Base-by-base conservation (phyloP, 805 yeast species). In the Spencermartinsiella europaea region DNA sequence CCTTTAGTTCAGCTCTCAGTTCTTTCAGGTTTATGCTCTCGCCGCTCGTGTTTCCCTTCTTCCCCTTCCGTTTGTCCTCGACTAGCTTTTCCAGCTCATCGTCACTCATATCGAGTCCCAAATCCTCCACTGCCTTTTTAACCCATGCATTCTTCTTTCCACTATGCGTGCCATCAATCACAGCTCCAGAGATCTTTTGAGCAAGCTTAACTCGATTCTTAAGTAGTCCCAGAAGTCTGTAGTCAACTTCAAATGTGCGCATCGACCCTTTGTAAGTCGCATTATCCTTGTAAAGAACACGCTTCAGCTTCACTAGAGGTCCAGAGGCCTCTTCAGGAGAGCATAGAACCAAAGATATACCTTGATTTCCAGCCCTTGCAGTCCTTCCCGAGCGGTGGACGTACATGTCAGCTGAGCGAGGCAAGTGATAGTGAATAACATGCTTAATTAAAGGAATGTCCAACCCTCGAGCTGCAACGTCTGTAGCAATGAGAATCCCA, bases 331-430 rank as follows among this genome's bases (percentile, higher is more conserved):
- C 99, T 50, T 85, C 89, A 14, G 97, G 96, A 3, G 95, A 85
- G 59, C 96, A 88, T 45, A 93, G 71, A 78, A 89, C 81, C 42
- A 93, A 83, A 2, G 96, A 84, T n/a, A 93, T 96, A 72, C 99
- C 99, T 62, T 86, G 91, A 31, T 65, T 65, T 0, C 91, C 93
- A 1, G 95, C 97, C 72, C 99, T 83, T 0, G 95, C 98, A n/a
- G 99, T 93, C 76, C 99, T 81, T 51, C 99, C 99, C 1, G 96
- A 86, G 64, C 99, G 77, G 67, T 93, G 99, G 56, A 93, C 82
- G 61, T 93, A 93, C 42, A 88, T 81, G 61, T 93, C 99, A 0
- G 97, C 97, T 14, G 95, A 75, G 52, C 98, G 75, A 8, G 99
- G 98, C 51, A 93, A 73, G 66, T 93, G 97, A 61, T 91, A 93